phyloP scores from a whole-genome alignment of 176 grass and related monocot genomes.

The Pontederia crassipes region DNA sequence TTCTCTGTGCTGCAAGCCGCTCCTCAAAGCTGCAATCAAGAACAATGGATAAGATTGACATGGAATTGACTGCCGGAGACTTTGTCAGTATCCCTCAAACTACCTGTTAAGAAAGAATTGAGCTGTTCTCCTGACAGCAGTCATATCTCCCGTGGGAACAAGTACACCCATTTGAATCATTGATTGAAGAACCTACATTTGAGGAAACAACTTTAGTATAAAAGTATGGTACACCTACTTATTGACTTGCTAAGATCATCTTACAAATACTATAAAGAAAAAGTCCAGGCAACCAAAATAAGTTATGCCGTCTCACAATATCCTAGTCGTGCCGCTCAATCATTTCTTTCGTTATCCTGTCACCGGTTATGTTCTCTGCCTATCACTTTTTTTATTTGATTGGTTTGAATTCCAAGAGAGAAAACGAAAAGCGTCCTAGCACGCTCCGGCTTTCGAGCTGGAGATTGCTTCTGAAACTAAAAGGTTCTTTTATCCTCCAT shows the following conservation, averaged over 20 bases:
- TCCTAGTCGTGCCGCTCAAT: too few relatives aligned
- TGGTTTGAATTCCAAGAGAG: too few relatives aligned
- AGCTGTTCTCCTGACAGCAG: conserved; percentile 97
- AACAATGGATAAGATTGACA: conserved; percentile 6
- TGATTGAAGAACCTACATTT: conserved; percentile 71
- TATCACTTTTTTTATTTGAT: too few relatives aligned
- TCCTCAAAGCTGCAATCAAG: conserved; percentile 76
- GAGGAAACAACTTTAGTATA: not conserved
- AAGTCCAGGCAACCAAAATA: not conserved
- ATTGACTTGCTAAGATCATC: too few relatives aligned
- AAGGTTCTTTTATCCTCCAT: too few relatives aligned
- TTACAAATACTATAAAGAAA: not conserved
- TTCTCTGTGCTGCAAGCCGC: conserved; percentile 66
- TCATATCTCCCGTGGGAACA: conserved; percentile 99
- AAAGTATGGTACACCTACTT: not conserved
- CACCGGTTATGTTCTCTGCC: too few relatives aligned
- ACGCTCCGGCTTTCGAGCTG: too few relatives aligned
- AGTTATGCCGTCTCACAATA: too few relatives aligned
- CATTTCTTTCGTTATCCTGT: too few relatives aligned
- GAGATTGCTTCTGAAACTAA: too few relatives aligned
- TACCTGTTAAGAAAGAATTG: conserved; percentile 90
- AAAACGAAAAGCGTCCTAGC: too few relatives aligned
- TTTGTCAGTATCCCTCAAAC: not conserved
- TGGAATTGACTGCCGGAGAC: not conserved
- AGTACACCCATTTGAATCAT: conserved; percentile 99